Evolutionary conservation across 352 stramenopile genomes (phyloP).

Genomic region (Elongisporangium anandrum): DNA sequence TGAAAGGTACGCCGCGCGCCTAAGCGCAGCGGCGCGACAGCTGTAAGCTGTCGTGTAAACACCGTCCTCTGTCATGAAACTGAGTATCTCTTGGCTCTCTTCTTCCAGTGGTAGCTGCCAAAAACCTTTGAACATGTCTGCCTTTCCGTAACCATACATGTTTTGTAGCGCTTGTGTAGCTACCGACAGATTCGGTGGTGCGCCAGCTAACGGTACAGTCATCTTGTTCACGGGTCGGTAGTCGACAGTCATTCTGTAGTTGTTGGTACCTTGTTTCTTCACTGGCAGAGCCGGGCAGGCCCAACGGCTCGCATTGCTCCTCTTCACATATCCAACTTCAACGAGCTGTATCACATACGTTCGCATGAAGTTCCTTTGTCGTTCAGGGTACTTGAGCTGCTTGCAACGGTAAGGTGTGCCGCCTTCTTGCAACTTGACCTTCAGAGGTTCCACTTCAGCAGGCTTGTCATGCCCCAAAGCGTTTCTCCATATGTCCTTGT

Average conservation of each 20-base stretch:
- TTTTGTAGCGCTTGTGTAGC: slow-evolving; percentile 5
- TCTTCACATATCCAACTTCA: slow-evolving; percentile 1
- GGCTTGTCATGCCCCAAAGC: too few species aligned
- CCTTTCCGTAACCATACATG: slow-evolving; percentile 3
- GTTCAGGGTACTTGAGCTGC: too few species aligned
- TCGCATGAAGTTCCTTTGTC: too few species aligned
- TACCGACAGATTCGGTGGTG: slow-evolving; percentile 11
- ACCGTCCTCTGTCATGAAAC: slow-evolving; percentile 10
- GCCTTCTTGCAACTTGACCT: too few species aligned
- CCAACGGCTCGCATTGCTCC: slow-evolving; percentile 7
- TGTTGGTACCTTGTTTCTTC: background rate
- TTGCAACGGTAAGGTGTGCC: too few species aligned
- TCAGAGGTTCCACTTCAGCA: too few species aligned
- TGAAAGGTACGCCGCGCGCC: too few species aligned
- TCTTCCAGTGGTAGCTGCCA: slow-evolving; percentile 12
- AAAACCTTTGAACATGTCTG: slow-evolving; percentile 17
- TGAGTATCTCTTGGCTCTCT: slow-evolving; percentile 10
- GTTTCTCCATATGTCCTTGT: too few species aligned
- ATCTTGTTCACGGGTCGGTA: slow-evolving; percentile 12
- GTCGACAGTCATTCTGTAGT: slow-evolving; percentile 18
- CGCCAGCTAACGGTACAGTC: slow-evolving; percentile 6
- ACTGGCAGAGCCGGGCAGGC: slow-evolving; percentile 9
- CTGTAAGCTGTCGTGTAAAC: too few species aligned
- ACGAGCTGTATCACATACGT: too few species aligned
- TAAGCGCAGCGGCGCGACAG: too few species aligned